A percentile compares a stretch with the other conserved stretches of the same genome.
phyloP scores from a whole-genome alignment of 192 early-diverging fungal species.

The Backusella psychrophila region DNA sequence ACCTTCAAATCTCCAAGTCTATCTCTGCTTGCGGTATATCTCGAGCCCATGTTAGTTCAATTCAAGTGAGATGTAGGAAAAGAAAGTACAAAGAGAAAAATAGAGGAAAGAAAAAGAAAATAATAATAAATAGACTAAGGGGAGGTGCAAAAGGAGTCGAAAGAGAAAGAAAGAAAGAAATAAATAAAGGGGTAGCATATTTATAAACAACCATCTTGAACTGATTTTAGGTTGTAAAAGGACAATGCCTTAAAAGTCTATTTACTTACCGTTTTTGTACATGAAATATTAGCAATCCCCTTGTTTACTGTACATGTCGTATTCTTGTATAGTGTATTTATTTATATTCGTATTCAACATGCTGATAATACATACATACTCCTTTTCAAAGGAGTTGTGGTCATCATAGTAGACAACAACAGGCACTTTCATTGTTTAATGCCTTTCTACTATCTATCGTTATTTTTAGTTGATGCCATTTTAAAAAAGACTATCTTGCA shows the following conservation, averaged over 20 bases:
- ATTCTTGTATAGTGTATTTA: neutral
- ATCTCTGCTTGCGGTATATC: slow-evolving; percentile 7
- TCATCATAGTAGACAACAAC: neutral
- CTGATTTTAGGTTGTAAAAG: neutral
- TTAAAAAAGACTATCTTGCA: neutral
- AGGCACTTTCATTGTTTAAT: neutral
- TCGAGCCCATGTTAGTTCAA: neutral
- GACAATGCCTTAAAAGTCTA: neutral
- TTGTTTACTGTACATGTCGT: neutral
- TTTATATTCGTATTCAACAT: neutral
- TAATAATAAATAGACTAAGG: neutral
- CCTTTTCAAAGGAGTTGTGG: neutral
- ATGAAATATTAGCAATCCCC: neutral
- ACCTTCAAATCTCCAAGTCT: neutral
- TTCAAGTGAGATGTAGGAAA: neutral
- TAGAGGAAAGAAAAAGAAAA: neutral
- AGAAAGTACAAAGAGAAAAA: neutral
- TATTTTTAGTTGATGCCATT: neutral
- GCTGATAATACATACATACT: neutral
- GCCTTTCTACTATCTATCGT: neutral
- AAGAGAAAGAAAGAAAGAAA: neutral
- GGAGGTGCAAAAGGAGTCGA: neutral
- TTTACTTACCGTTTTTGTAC: neutral
- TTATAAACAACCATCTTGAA: neutral
- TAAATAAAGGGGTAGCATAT: neutral